phyloP scores from a whole-genome alignment of 345 rosid genomes.

The Populus deltoides region DNA sequence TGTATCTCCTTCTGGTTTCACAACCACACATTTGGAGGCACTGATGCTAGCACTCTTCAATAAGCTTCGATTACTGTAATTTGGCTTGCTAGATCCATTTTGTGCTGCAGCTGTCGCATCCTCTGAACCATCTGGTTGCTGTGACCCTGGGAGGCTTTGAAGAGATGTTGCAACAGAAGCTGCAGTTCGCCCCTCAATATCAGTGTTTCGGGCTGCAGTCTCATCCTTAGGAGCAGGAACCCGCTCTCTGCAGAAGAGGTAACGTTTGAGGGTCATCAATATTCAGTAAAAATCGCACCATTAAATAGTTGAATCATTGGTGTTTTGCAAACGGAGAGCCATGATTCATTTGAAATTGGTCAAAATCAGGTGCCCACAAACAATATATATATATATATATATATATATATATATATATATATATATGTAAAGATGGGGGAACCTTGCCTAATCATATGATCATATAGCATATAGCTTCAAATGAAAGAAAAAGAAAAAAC shows the following conservation, averaged over 20 bases:
- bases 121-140: slow-evolving; percentile 38
- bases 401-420: no score
- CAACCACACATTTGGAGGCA: slow-evolving; percentile 80
- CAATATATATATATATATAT: neutral
- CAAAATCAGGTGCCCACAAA: neutral
- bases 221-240: slow-evolving; percentile 70
- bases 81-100: slow-evolving; percentile 38
- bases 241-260: slow-evolving; percentile 61
- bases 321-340: neutral
- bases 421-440: neutral
- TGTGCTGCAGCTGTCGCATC: slow-evolving; percentile 22
- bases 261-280: slow-evolving; percentile 5
- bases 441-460: neutral
- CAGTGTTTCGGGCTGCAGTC: slow-evolving; percentile 23
- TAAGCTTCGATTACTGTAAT: slow-evolving; percentile 57
- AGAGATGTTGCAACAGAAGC: slow-evolving; percentile 52
- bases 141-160: slow-evolving; percentile 42
- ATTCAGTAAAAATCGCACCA: neutral
- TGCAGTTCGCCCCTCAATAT: slow-evolving; percentile 38
- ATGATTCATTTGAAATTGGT: neutral
- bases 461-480: slow-evolving; percentile 3
- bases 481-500: neutral
- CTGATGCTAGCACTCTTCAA: slow-evolving; percentile 96
- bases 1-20: slow-evolving; percentile 37
- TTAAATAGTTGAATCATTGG: neutral